A percentile compares a stretch with the other conserved stretches of the same genome.
These are phyloP conservation scores for Achaetomiella virescens DNA, from an alignment of 495 filamentous ascomycete species.

Conservation along the genomic window DNA sequence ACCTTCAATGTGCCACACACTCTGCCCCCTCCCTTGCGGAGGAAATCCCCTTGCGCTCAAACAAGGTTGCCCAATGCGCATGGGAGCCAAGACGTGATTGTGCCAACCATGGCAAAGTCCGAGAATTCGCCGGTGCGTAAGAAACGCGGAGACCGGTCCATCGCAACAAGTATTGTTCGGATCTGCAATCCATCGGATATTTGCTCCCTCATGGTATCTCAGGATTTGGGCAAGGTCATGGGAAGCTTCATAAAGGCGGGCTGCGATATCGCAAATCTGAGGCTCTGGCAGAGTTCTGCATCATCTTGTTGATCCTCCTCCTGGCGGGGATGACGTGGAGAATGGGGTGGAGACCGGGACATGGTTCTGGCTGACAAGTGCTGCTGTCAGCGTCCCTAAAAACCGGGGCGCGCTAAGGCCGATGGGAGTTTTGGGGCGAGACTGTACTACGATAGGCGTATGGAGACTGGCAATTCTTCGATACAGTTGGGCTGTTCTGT, in stretches of 20 bases:
- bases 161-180: neutral
- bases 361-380: neutral
- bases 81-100: conserved; percentile 2
- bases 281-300: neutral
- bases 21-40: neutral
- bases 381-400: conserved; percentile 1
- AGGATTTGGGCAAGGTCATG: neutral
- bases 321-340: neutral
- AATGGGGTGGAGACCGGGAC: conserved; percentile 1
- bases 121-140: conserved; percentile 19
- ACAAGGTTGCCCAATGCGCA: neutral
- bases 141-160: neutral
- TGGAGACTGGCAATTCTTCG: neutral
- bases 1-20: conserved; percentile 4
- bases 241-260: neutral
- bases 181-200: conserved; percentile 1
- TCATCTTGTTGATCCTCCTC: neutral
- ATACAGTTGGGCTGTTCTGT: neutral
- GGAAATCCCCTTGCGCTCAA: neutral
- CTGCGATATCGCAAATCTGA: neutral
- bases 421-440: neutral
- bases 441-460: neutral
- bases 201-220: neutral
- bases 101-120: conserved; percentile 17
- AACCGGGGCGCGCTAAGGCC: conserved; percentile 3